These are phyloP conservation scores for Thalassiosira mediterranea DNA, from an alignment of 352 stramenopile species.

Conservation along the genomic window DNA sequence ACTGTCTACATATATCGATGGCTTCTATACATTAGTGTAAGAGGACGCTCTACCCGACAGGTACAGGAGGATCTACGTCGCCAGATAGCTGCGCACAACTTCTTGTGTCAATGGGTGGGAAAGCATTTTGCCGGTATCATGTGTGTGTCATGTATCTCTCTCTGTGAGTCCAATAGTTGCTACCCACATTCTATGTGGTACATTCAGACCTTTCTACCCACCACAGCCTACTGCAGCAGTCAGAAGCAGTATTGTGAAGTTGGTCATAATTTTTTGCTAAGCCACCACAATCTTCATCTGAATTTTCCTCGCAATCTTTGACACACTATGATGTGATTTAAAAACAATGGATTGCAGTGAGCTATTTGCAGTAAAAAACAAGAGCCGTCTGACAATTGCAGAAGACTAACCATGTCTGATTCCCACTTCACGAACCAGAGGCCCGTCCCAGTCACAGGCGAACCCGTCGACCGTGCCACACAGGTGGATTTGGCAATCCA, in stretches of 20 bases:
- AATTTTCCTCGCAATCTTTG: conserved; percentile 10
- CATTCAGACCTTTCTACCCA: conserved; percentile 2
- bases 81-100: too few relatives aligned
- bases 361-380: too few relatives aligned
- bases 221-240: conserved; percentile 15
- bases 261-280: conserved; percentile 2
- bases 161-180: background rate
- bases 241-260: background rate
- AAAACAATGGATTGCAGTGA: too few relatives aligned
- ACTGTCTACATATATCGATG: too few relatives aligned
- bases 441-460: background rate
- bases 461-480: background rate
- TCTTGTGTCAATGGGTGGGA: too few relatives aligned
- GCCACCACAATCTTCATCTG: conserved; percentile 13
- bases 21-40: background rate
- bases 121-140: too few relatives aligned
- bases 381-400: too few relatives aligned
- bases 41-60: too few relatives aligned
- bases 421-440: conserved; percentile 15
- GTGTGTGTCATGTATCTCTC: background rate
- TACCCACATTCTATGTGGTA: conserved; percentile 1
- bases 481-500: background rate
- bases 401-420: too few relatives aligned
- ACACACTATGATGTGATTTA: too few relatives aligned
- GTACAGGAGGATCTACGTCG: too few relatives aligned